Base-by-base conservation (phyloP, 352 stramenopile genomes). In the Globisporangium solare region DNA sequence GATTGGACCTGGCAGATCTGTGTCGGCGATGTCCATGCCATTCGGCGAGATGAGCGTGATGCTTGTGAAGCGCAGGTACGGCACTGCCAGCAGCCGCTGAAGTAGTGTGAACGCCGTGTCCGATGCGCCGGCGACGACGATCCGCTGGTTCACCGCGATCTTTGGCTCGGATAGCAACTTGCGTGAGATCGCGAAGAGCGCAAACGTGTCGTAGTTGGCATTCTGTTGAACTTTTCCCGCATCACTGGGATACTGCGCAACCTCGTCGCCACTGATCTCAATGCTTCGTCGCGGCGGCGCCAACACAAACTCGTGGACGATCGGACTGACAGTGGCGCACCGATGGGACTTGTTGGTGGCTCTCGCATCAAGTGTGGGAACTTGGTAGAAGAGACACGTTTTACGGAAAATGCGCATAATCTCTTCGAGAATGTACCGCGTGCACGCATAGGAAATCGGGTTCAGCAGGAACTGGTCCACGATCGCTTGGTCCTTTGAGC, bases 101-200 rank as follows among this genome's bases (percentile, higher is more conserved):
- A 97, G 70, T 18, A 85, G 74, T n/a, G 85, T 76, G 13, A 97
- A 58, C 12, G 79, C 88, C 35, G 85, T 79, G 37, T 94, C 82
- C 0, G 83, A 94, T 0, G 79, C 85, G 1, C 90, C 92, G 0
- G 97, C 77, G 15, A 97, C 54, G 11, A 97, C 90, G 11, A 97
- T 61, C 13, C 89, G 83, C 45, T 91, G 74, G 62, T 93, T 94
- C 14, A 92, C 60, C 5, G 74, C 69, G 37, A 91, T n/a, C 47
- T 95, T 96, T 0, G 83, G 83, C 71, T 97, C 88, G 15, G 79
- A 91, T 1, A 97, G 62, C 40, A 96, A 64, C 41, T 85, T 76
- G 59, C 91, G 91, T 0, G 90, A 84, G 46, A 95, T 37, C 31
- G 89, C 76, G 60, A 96, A 97, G n/a, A 97, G 72, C 17, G 87